Percentiles rank a stretch among this genome's conserved stretches.
Evolutionary conservation across 768 basidiomycete species (phyloP).

Genomic region (Boletus sp.): DNA sequence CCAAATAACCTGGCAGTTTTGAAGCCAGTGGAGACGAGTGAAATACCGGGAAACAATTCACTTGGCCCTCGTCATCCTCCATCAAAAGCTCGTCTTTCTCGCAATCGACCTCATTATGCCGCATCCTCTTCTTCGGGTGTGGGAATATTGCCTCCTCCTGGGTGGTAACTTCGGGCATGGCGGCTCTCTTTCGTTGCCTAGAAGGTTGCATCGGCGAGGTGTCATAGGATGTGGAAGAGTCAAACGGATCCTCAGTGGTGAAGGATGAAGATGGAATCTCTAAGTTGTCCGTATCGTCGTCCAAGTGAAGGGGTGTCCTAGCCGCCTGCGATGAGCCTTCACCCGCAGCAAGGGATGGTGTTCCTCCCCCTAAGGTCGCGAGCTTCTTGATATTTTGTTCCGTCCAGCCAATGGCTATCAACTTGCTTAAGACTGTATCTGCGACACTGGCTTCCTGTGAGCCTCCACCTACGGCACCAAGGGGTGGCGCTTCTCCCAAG

Average conservation of each 20-base stretch:
- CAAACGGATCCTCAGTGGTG: not conserved
- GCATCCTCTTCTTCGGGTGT: not conserved
- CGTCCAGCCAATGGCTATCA: not conserved
- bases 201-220: not conserved
- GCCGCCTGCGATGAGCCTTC: not conserved
- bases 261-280: not conserved
- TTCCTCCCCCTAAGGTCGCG: too few species aligned
- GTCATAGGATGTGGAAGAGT: not conserved
- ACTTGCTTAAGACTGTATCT: not conserved
- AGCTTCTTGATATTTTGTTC: too few species aligned
- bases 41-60: too few species aligned
- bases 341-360: too few species aligned
- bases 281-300: not conserved
- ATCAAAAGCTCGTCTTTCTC: not conserved
- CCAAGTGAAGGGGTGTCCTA: not conserved
- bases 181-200: not conserved
- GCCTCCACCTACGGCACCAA: not conserved
- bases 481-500: not conserved
- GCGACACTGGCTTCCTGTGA: not conserved
- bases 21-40: too few species aligned
- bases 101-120: not conserved
- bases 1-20: too few species aligned
- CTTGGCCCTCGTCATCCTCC: not conserved
- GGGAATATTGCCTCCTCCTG: too few species aligned
- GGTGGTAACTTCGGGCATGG: not conserved